A percentile compares a stretch with the other conserved stretches of the same genome.
Evolutionary conservation across 1,139 yeast genomes (phyloP).

Genomic region (Tardiomyces depauwii): DNA sequence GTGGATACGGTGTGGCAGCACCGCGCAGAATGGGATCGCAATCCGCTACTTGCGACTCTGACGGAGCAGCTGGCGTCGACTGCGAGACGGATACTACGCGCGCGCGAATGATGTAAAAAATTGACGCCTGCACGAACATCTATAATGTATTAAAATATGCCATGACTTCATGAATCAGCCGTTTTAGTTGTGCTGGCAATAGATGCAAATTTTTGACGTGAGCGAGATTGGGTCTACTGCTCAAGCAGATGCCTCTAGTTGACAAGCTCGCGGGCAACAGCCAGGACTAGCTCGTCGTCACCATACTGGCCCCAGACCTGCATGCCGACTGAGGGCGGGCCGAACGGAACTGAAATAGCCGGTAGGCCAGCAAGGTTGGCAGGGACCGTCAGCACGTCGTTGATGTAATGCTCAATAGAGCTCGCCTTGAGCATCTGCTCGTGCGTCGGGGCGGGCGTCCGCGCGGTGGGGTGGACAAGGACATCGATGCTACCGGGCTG

Average conservation of each 20-base stretch:
- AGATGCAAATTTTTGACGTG: no score
- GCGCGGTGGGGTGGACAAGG: slow-evolving; percentile 62
- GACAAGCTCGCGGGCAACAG: slow-evolving; percentile 20
- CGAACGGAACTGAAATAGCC: slow-evolving; percentile 60
- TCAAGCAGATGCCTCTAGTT: no score
- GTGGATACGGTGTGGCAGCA: slow-evolving; percentile 70
- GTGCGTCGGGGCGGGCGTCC: slow-evolving; percentile 45
- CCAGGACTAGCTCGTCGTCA: slow-evolving; percentile 54
- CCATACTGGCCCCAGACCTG: slow-evolving; percentile 86
- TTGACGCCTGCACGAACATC: not conserved
- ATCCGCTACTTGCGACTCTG: slow-evolving; percentile 19
- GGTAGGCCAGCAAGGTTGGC: slow-evolving; percentile 91
- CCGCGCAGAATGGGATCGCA: slow-evolving; percentile 58
- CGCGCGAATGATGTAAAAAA: not conserved
- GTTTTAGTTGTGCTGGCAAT: no score
- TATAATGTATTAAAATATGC: not conserved
- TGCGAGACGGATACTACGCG: not conserved
- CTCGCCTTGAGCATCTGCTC: slow-evolving; percentile 28
- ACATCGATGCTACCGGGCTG: slow-evolving; percentile 41
- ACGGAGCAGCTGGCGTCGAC: slow-evolving; percentile 3
- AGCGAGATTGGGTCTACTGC: no score
- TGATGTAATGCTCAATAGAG: slow-evolving; percentile 55
- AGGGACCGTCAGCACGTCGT: slow-evolving; percentile 83
- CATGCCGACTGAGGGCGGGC: slow-evolving; percentile 40
- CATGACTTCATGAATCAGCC: not conserved